phyloP scores from a whole-genome alignment of 257 asterid genomes.

The Ballota nigra region DNA sequence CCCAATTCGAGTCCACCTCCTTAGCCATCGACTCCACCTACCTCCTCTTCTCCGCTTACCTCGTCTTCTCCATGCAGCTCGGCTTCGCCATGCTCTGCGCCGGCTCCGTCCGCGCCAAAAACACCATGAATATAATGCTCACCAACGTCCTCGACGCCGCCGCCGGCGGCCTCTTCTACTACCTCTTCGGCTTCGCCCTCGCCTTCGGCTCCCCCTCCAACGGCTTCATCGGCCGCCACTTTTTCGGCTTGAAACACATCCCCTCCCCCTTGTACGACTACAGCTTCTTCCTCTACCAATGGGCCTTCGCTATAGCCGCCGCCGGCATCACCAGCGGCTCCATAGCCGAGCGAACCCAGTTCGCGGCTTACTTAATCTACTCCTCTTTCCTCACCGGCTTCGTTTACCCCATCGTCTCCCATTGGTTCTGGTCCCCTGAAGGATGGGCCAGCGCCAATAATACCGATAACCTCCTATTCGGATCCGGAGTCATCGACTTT shows the following conservation, averaged over 20 bases:
- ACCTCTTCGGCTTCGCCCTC: constrained; percentile 50
- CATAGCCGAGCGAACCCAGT: constrained; percentile 50
- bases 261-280: constrained; percentile 37
- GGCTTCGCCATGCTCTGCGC: constrained; percentile 64
- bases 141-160: constrained; percentile 53
- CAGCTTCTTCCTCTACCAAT: constrained; percentile 48
- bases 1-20: constrained; percentile 35
- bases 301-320: constrained; percentile 59
- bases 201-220: constrained; percentile 50
- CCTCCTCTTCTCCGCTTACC: constrained; percentile 59
- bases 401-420: constrained; percentile 48
- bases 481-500: constrained; percentile 53
- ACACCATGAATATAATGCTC: constrained; percentile 53
- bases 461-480: constrained; percentile 29
- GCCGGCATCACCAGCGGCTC: constrained; percentile 62
- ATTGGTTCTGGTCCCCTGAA: constrained; percentile 52
- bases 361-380: constrained; percentile 42
- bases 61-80: constrained; percentile 61
- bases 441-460: constrained; percentile 50
- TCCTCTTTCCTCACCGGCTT: constrained; percentile 49
- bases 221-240: constrained; percentile 50
- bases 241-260: constrained; percentile 38
- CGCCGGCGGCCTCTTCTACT: constrained; percentile 51
- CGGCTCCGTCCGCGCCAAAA: constrained; percentile 50
- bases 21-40: constrained; percentile 50